These are phyloP conservation scores for Scheffersomyces illinoinensis DNA, from an alignment of 1,139 yeast species.

Conservation along the genomic window DNA sequence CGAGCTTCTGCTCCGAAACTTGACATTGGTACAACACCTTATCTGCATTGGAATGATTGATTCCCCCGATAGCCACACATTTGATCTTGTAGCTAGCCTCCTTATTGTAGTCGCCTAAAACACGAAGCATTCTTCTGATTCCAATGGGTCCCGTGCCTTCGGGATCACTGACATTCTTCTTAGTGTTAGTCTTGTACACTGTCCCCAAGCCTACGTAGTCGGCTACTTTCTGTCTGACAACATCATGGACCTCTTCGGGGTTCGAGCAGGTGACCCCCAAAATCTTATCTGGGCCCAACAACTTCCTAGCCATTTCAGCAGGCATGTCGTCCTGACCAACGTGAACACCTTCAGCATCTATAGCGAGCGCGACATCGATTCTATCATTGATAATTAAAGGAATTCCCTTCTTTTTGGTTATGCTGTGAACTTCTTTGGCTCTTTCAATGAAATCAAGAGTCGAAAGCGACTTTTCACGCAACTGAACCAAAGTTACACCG, in stretches of 20 bases:
- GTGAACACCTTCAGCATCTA: slow-evolving; percentile 91
- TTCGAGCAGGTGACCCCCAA: slow-evolving; percentile 77
- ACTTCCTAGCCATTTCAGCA: slow-evolving; percentile 55
- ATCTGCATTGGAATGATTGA: slow-evolving; percentile 64
- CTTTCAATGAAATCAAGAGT: slow-evolving; percentile 66
- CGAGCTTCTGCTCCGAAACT: slow-evolving; percentile 50
- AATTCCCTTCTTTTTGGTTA: slow-evolving; percentile 60
- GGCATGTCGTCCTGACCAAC: slow-evolving; percentile 93
- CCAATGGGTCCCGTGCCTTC: slow-evolving; percentile 66
- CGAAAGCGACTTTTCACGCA: slow-evolving; percentile 75
- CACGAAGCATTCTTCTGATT: slow-evolving; percentile 52
- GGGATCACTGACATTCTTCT: slow-evolving; percentile 49
- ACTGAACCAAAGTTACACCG: slow-evolving; percentile 82
- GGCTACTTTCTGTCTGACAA: slow-evolving; percentile 54
- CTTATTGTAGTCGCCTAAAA: slow-evolving; percentile 39
- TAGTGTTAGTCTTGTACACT: slow-evolving; percentile 73
- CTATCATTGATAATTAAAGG: slow-evolving; percentile 89
- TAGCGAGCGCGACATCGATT: slow-evolving; percentile 85
- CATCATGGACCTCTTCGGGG: slow-evolving; percentile 57
- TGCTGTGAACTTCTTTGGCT: slow-evolving; percentile 60
- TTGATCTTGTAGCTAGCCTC: slow-evolving; percentile 33
- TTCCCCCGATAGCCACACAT: slow-evolving; percentile 86
- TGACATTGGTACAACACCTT: slow-evolving; percentile 54
- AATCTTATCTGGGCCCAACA: slow-evolving; percentile 73
- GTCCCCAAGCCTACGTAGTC: slow-evolving; percentile 92